phyloP scores from a whole-genome alignment of 2,329 filamentous ascomycete genomes.

The Aspergillus versicolor region DNA sequence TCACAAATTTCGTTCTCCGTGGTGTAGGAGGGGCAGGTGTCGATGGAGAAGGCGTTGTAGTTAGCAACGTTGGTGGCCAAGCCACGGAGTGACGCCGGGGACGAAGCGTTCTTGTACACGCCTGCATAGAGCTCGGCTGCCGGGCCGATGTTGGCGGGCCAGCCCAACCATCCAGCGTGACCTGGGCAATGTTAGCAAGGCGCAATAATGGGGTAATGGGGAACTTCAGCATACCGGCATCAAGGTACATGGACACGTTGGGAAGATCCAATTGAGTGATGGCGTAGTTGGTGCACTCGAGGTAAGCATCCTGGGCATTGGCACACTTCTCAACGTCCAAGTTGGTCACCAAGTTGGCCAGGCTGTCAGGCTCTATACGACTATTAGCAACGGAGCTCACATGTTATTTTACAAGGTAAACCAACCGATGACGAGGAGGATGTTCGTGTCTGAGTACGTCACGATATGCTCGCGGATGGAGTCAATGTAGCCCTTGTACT shows the following conservation, averaged over 20 bases:
- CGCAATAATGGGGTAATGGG: not conserved
- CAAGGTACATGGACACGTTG: slow-evolving; percentile 65
- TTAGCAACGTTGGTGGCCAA: slow-evolving; percentile 60
- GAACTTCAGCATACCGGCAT: slow-evolving; percentile 47
- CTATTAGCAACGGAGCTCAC: slow-evolving; percentile 27
- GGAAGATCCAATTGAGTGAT: slow-evolving; percentile 56
- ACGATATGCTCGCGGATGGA: slow-evolving; percentile 54
- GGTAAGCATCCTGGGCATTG: slow-evolving; percentile 55
- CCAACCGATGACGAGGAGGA: slow-evolving; percentile 53
- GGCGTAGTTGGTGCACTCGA: slow-evolving; percentile 57
- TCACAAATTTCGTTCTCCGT: slow-evolving; percentile 52
- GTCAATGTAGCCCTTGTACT: slow-evolving; percentile 57
- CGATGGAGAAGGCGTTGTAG: slow-evolving; percentile 56
- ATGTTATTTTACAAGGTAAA: not conserved
- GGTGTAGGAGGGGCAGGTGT: slow-evolving; percentile 47
- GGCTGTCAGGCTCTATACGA: slow-evolving; percentile 58
- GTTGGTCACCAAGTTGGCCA: slow-evolving; percentile 65
- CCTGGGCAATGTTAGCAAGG: slow-evolving; percentile 17
- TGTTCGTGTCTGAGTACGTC: slow-evolving; percentile 53
- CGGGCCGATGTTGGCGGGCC: slow-evolving; percentile 58
- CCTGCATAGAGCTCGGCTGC: slow-evolving; percentile 50
- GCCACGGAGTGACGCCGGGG: slow-evolving; percentile 50
- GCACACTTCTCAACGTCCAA: slow-evolving; percentile 54
- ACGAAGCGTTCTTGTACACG: slow-evolving; percentile 49
- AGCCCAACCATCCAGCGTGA: slow-evolving; percentile 65